phyloP scores from a whole-genome alignment of 345 rosid genomes.

The Clarkia xantiana region DNA sequence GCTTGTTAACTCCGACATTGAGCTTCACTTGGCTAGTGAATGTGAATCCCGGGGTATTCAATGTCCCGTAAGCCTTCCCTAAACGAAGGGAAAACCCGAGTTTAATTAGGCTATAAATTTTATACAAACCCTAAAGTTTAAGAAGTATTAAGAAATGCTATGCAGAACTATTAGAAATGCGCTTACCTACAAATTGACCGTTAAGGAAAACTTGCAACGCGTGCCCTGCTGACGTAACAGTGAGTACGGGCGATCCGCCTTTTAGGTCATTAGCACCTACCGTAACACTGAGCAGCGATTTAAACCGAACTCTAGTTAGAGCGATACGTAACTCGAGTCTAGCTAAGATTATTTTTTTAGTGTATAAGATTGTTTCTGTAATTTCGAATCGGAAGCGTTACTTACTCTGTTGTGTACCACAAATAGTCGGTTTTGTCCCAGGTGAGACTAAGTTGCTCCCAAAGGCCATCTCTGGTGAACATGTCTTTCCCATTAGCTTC shows the following conservation, averaged over 20 bases:
- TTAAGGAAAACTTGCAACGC: slow-evolving; percentile 58
- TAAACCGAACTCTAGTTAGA: no score
- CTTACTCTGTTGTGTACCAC: slow-evolving; percentile 41
- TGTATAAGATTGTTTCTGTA: not conserved
- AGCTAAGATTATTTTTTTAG: no score
- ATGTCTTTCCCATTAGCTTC: slow-evolving; percentile 17
- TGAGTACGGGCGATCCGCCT: slow-evolving; percentile 56
- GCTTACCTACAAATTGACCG: slow-evolving; percentile 38
- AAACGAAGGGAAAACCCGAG: not conserved
- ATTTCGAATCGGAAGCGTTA: no score
- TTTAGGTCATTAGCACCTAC: slow-evolving; percentile 42
- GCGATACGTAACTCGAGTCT: no score
- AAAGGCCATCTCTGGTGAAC: slow-evolving; percentile 19
- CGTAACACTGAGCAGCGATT: slow-evolving; percentile 31
- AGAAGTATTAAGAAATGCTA: no score
- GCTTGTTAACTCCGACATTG: slow-evolving; percentile 66
- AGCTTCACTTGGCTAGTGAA: slow-evolving; percentile 53
- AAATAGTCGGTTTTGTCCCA: slow-evolving; percentile 31
- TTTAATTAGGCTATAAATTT: no score
- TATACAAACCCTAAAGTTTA: no score
- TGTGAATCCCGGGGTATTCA: slow-evolving; percentile 44
- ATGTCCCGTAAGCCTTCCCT: slow-evolving; percentile 63
- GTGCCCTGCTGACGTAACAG: slow-evolving; percentile 64
- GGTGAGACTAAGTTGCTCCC: slow-evolving; percentile 25
- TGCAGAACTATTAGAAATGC: no score